Evolutionary conservation across 331 rosid species (phyloP), one percentile per base, ranked within the genome.

Genomic region (Pyracantha coccinea): DNA sequence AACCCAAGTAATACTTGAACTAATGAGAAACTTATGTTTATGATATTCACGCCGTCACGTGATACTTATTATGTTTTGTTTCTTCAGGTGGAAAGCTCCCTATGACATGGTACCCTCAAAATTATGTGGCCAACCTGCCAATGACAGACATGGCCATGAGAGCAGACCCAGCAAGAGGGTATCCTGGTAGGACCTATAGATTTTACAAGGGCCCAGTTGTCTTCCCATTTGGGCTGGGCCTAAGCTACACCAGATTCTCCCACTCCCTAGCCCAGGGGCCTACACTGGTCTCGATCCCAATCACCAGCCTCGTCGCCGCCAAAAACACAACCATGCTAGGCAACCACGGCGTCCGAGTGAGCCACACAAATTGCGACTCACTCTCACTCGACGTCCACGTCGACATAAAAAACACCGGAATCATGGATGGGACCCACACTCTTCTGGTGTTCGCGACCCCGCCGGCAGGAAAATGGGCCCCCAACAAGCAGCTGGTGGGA

Each of bases 191-290:
- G 55, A 92, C 99, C 15, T 94, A 94, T 76, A 83, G 97, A 63
- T 94, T 94, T 77, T 94, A 94, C 84, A 87, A 89, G 27, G 99
- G 99, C 4, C 96, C 97, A 2, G 93, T 92, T 4, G 93, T 94
- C 0, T 94, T 80, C 78, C 91, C 93, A 13, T 94, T 94, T 32
- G 99, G 99, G 38, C 54, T 81, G 41, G 99, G 99, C 2, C 76
- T 92, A 2, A 90, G 97, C 85, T 94, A 90, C 85, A 77, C 96
- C 4, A 82, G 71, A 28, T 92, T 89, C 71, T 15, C 41, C 17
- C 93, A 90, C 28, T 29, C 17, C 45, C 29, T 90, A 58, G 87
- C 83, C 20, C 38, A 81, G 44, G 91, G 85, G 2, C 97, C 96
- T 0, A 76, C 79, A 25, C 57, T 76, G 4, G 85, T 90, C 21